Evolutionary conservation across 352 stramenopile genomes (phyloP).

Genomic region (Phytophthora agathidicida): DNA sequence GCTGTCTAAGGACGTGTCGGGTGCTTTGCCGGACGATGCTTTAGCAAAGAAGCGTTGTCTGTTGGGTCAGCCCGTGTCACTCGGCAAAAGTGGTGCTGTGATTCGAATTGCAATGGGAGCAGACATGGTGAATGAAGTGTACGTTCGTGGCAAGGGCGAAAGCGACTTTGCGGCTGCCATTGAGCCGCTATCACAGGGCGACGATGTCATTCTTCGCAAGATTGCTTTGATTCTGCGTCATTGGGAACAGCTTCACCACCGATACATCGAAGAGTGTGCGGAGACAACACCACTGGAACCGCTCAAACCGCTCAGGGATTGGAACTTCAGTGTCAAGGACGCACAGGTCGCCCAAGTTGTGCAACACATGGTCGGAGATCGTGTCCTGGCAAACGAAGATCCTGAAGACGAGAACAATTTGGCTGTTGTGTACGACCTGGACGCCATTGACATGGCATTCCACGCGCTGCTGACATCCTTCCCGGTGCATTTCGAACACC

Average conservation of each 20-base stretch:
- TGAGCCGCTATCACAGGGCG: slow-evolving; percentile 51
- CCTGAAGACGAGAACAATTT: slow-evolving; percentile 57
- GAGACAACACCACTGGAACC: slow-evolving; percentile 40
- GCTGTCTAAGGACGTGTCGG: slow-evolving; percentile 74
- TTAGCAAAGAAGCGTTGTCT: slow-evolving; percentile 68
- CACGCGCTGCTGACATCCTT: slow-evolving; percentile 81
- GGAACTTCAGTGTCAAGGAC: slow-evolving; percentile 81
- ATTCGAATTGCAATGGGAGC: slow-evolving; percentile 87
- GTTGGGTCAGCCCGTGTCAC: slow-evolving; percentile 82
- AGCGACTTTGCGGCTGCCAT: slow-evolving; percentile 38
- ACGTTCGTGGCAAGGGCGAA: slow-evolving; percentile 43
- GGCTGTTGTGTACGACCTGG: slow-evolving; percentile 85
- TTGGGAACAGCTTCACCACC: slow-evolving; percentile 66
- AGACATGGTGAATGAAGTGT: slow-evolving; percentile 85
- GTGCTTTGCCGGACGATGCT: slow-evolving; percentile 46
- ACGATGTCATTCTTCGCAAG: slow-evolving; percentile 68
- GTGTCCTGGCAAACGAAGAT: slow-evolving; percentile 37
- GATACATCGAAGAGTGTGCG: slow-evolving; percentile 65
- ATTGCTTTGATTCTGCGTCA: slow-evolving; percentile 73
- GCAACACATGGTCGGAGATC: slow-evolving; percentile 56
- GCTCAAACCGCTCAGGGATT: slow-evolving; percentile 67
- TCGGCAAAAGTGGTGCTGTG: slow-evolving; percentile 73
- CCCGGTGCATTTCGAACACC: slow-evolving; percentile 86
- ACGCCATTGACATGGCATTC: slow-evolving; percentile 88
- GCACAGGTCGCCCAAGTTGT: slow-evolving; percentile 64